Evolutionary conservation across 371 early-diverging fungal genomes (phyloP).

Genomic region (Mucor saturninus): DNA sequence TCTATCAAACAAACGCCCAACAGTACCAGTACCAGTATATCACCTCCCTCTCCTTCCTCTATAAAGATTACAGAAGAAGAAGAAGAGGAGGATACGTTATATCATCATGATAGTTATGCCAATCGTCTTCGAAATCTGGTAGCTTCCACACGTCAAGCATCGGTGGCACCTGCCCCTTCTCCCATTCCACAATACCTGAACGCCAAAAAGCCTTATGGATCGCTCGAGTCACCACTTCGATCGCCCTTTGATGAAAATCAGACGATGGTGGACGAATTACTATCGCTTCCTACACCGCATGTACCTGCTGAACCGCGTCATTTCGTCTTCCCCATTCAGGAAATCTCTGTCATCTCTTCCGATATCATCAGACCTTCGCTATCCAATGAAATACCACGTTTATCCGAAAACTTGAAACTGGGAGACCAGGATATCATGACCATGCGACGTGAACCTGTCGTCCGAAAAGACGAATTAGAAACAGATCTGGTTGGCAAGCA

Average conservation of each 20-base stretch:
- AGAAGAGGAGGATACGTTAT: constrained; percentile 7
- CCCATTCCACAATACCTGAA: constrained; percentile 41
- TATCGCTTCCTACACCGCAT: constrained; percentile 44
- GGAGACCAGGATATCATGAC: constrained; percentile 10
- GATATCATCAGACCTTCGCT: background rate
- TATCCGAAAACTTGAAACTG: constrained; percentile 11
- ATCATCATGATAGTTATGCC: constrained; percentile 30
- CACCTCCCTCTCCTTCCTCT: constrained; percentile 16
- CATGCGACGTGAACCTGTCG: background rate
- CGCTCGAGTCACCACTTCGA: background rate
- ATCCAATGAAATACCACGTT: constrained; percentile 8
- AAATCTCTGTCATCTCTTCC: constrained; percentile 25
- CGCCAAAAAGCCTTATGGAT: constrained; percentile 8
- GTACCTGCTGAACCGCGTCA: constrained; percentile 13
- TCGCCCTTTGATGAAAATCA: background rate
- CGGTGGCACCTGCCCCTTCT: constrained; percentile 33
- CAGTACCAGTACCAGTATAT: background rate
- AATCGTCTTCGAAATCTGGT: constrained; percentile 40
- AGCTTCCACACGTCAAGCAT: constrained; percentile 32
- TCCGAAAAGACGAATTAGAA: background rate
- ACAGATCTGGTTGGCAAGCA: constrained; percentile 41
- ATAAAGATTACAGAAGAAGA: background rate
- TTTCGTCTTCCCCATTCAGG: constrained; percentile 13
- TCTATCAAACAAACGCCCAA: constrained; percentile 21
- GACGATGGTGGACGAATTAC: constrained; percentile 26